These are phyloP conservation scores for Phytophthora idaei DNA, from an alignment of 352 stramenopile genomes.

Conservation along the genomic window DNA sequence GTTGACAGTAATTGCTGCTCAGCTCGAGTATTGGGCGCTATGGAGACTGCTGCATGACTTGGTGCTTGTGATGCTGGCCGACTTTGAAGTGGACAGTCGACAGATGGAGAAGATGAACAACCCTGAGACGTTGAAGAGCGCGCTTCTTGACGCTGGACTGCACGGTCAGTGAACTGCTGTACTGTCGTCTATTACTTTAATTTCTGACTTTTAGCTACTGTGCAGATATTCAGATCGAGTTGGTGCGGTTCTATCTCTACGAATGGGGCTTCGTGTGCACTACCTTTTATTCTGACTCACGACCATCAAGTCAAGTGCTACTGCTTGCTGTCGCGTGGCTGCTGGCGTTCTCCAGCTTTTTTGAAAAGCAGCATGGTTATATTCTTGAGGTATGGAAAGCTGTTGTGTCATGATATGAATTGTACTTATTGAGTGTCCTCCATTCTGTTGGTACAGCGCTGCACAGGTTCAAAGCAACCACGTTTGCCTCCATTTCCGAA, in stretches of 20 bases:
- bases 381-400: slow-evolving; percentile 45
- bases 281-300: slow-evolving; percentile 41
- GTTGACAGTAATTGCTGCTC: slow-evolving; percentile 7
- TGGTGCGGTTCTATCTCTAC: slow-evolving; percentile 66
- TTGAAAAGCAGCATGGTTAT: slow-evolving; percentile 45
- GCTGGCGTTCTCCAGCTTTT: slow-evolving; percentile 51
- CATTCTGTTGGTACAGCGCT: slow-evolving; percentile 16
- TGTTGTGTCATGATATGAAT: not conserved
- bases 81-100: slow-evolving; percentile 57
- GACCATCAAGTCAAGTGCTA: slow-evolving; percentile 45
- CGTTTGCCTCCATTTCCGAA: slow-evolving; percentile 50
- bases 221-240: slow-evolving; percentile 45
- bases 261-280: slow-evolving; percentile 68
- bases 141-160: slow-evolving; percentile 28
- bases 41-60: slow-evolving; percentile 75
- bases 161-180: slow-evolving; percentile 28
- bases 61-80: slow-evolving; percentile 59
- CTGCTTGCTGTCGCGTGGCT: slow-evolving; percentile 61
- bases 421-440: not conserved
- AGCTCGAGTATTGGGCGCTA: slow-evolving; percentile 54
- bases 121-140: slow-evolving; percentile 15
- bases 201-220: slow-evolving; percentile 3
- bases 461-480: slow-evolving; percentile 17
- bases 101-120: slow-evolving; percentile 44
- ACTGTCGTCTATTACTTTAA: not conserved